Base-by-base conservation (phyloP, 306 rosid genomes). In the Arachis hypogaea region DNA sequence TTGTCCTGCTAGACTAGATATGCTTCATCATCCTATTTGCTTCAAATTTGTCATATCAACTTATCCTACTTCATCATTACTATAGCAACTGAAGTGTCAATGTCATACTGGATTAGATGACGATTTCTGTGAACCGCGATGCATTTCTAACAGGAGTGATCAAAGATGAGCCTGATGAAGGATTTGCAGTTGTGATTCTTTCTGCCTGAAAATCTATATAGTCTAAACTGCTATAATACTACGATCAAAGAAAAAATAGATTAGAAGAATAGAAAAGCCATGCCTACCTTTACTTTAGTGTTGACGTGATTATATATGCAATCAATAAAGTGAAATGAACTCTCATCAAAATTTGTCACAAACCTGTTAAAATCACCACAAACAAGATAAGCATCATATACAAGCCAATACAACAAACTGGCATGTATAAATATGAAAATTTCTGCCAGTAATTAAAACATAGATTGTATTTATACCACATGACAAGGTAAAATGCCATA, bases 221-320 rank as follows among this genome's bases (percentile, higher is more conserved):
- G n/a, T 11, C 42, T 71, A 55, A 55, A 51, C 46, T 51, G 36
- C 41, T 47, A 59, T 12, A 49, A 52, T 65, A 11, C 58, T 63
- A 50, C 40, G 18, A 69, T 64, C 43, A 28, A 49, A 73, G 28
- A 68, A 11, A 72, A 61, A 43, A 38, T 69, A 69, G 50, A 46
- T 50, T 7, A n/a, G 44, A 5, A 22, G 50, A 36, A 41, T 56
- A 42, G 18, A 41, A 68, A 59, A 57, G 61, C 11, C 42, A 46
- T 7, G 65, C 62, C 66, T 86, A 92, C 96, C 93, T 76, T 88
- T 43, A 49, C 22, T 77, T 82, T 93, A 72, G 96, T 60, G 72
- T 58, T 78, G 61, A 95, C 83, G 86, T 87, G 80, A 78, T 81
- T 18, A 18, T 18, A 18, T 18, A 18, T 18, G 18, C 18, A 18